Evolutionary conservation across 1,139 yeast species (phyloP).

Genomic region (Debaryomyces fabryi): DNA sequence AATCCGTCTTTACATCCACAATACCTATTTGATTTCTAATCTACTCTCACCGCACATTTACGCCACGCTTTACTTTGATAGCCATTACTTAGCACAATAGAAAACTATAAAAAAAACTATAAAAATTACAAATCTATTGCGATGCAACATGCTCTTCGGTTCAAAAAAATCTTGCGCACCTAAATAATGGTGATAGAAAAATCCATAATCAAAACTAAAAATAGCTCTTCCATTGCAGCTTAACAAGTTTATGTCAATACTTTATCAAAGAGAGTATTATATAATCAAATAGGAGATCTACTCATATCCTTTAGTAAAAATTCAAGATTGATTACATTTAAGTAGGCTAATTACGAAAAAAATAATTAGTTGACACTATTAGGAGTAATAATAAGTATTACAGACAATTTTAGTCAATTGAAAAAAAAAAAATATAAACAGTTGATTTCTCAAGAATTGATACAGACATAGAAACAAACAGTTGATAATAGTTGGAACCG

Average conservation of each 20-base stretch:
- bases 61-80: neutral
- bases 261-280: neutral
- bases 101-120: neutral
- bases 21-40: no score
- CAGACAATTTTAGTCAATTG: neutral
- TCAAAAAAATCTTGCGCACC: neutral
- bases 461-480: neutral
- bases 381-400: neutral
- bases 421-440: neutral
- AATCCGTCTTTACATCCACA: neutral
- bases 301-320: neutral
- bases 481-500: neutral
- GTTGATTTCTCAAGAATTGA: neutral
- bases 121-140: neutral
- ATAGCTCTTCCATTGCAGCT: constrained; percentile 7
- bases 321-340: neutral
- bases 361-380: neutral
- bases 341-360: neutral
- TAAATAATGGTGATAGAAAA: constrained; percentile 2
- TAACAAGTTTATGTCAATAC: neutral
- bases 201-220: constrained; percentile 3
- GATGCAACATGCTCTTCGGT: neutral
- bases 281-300: neutral
- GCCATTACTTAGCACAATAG: neutral
- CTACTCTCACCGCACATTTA: neutral